Evolutionary conservation across 768 basidiomycete genomes (phyloP).

Genomic region (Cystoderma amianthinum): DNA sequence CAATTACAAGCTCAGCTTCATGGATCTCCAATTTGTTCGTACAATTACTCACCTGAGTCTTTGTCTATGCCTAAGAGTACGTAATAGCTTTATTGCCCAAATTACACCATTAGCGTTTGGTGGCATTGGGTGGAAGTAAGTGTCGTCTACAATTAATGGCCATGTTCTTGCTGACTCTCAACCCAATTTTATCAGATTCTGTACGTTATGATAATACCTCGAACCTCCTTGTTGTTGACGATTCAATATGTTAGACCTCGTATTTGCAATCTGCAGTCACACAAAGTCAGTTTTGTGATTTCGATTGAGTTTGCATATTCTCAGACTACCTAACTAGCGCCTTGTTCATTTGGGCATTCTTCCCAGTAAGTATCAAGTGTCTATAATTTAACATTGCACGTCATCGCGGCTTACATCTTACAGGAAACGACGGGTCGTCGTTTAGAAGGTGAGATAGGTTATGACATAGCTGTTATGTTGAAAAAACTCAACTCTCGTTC

Average conservation of each 20-base stretch:
- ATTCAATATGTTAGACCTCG: slow-evolving; percentile 21
- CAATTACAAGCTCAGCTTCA: slow-evolving; percentile 34
- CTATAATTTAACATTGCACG: too few relatives aligned
- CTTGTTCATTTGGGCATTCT: slow-evolving; percentile 36
- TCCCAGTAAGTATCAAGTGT: slow-evolving; percentile 19
- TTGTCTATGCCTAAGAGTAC: background rate
- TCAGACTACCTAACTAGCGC: slow-evolving; percentile 13
- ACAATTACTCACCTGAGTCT: background rate
- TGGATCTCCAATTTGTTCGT: slow-evolving; percentile 39
- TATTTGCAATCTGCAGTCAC: slow-evolving; percentile 38
- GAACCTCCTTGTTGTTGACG: too few relatives aligned
- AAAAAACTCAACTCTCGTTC: too few relatives aligned
- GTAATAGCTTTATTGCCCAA: slow-evolving; percentile 33
- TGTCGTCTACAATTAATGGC: too few relatives aligned
- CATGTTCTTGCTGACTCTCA: too few relatives aligned
- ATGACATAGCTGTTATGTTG: background rate
- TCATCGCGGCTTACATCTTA: too few relatives aligned
- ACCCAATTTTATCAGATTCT: slow-evolving; percentile 23
- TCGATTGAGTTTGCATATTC: too few relatives aligned
- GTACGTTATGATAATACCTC: slow-evolving; percentile 8
- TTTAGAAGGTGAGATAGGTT: slow-evolving; percentile 23
- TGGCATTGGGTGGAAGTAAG: slow-evolving; percentile 34
- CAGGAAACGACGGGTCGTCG: slow-evolving; percentile 36
- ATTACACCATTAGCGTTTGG: slow-evolving; percentile 33
- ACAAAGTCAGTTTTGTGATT: slow-evolving; percentile 24